Evolutionary conservation across 139 green algal genomes (phyloP), one percentile per base, ranked within the genome.

Genomic region (Closterium sp.): DNA sequence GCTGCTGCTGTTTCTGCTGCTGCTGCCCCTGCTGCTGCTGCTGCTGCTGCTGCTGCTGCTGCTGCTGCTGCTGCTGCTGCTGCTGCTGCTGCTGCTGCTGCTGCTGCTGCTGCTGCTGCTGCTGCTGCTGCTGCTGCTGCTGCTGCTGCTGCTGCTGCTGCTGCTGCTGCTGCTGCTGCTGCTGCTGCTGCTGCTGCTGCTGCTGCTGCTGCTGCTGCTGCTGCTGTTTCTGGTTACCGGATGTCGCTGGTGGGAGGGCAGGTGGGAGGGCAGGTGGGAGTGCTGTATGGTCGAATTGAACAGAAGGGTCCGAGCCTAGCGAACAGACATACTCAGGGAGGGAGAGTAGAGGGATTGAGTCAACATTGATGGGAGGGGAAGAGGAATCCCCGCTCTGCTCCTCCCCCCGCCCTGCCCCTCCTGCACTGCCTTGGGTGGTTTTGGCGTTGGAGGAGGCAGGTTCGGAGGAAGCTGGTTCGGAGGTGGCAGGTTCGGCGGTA

Each of bases 1-100:
- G 85, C 87, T 90, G 62, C 98, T 97, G 0, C 96, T 98, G 0
- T 90, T 34, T 73, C 87, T 90, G 42, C 98, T 97, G 0, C 13
- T 73, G 50, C 50, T 73, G 62, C 17, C 27, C 13, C 17, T 79
- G 0, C 22, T 27, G 0, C 91, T 34, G 85, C 87, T 90, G 62
- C 98, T 97, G 0, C 96, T 98, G n/a, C 62, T 19, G 11, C 6
- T 70, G 45, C 45, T 17, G 4, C 42, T 70, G 50, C 50, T 70
- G 0, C 22, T 27, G 0, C 91, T 34, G 85, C 87, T 90, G 62
- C 98, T 97, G 0, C 96, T 98, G 84, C 84, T 28, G 84, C 50
- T 70, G 4, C 50, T 70, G 50, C 50, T n/a, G n/a, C 42, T 7
- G 7, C 42, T 62, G 42, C 42, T 62, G 42, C 42, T 62, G 42